phyloP scores from a whole-genome alignment of 768 basidiomycete species.

The Tubosaeta sp. region DNA sequence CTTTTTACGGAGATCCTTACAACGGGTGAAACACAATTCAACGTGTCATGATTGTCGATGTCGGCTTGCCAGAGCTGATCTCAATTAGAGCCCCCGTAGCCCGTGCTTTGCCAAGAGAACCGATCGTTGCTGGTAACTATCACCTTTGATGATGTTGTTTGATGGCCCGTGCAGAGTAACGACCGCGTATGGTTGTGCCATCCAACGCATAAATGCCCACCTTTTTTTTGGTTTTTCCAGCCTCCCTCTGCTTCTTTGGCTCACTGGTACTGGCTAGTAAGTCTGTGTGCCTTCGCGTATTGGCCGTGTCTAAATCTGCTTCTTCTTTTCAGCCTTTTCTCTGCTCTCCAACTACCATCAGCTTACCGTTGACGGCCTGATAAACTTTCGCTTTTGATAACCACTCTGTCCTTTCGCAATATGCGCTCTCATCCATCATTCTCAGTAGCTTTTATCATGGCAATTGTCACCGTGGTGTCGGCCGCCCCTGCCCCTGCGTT shows the following conservation, averaged over 20 bases:
- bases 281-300: background rate
- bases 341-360: background rate
- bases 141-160: background rate
- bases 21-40: too few relatives aligned
- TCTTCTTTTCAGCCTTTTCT: background rate
- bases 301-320: background rate
- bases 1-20: too few relatives aligned
- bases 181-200: background rate
- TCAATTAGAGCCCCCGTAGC: background rate
- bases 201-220: background rate
- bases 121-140: background rate
- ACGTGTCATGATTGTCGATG: background rate
- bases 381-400: background rate
- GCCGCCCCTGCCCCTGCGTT: background rate
- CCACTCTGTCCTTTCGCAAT: background rate
- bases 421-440: background rate
- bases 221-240: background rate
- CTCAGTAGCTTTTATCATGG: background rate
- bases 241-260: background rate
- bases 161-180: too few relatives aligned
- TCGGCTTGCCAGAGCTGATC: background rate
- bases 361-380: background rate
- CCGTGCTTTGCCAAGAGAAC: background rate
- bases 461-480: background rate
- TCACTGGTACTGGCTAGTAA: background rate